These are phyloP conservation scores for Picea abies DNA, from an alignment of 83 land plant genomes.

Conservation along the genomic window DNA sequence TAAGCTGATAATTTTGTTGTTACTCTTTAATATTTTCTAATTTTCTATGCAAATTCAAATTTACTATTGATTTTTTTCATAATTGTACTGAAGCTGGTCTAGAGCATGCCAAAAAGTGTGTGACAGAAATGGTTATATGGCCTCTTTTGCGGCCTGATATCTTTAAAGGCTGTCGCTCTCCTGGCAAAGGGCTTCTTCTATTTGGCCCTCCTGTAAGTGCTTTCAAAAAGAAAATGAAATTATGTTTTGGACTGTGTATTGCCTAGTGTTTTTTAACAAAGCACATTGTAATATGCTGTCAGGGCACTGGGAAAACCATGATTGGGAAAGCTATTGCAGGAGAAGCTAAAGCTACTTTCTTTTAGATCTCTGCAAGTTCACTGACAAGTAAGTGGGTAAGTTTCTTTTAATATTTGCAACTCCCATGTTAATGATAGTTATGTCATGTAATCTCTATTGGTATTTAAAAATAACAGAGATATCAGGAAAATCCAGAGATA, in stretches of 20 bases:
- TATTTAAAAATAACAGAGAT: too few species aligned
- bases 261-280: background rate
- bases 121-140: constrained; percentile 99
- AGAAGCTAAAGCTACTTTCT: constrained; percentile 99
- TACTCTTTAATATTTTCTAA: background rate
- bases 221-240: background rate
- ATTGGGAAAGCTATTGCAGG: constrained; percentile 99
- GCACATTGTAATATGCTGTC: constrained; percentile 2
- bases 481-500: background rate
- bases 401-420: background rate
- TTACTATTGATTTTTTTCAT: constrained; percentile 2
- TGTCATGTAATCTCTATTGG: too few species aligned
- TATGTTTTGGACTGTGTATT: background rate
- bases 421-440: background rate
- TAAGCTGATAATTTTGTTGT: background rate
- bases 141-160: constrained; percentile 97
- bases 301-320: constrained; percentile 99
- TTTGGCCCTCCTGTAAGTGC: constrained; percentile 98
- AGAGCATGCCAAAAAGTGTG: constrained; percentile 99
- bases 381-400: constrained; percentile 99
- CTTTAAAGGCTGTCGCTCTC: constrained; percentile 97
- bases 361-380: constrained; percentile 99
- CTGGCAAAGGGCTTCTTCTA: constrained; percentile 96
- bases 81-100: constrained; percentile 77
- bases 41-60: background rate